phyloP scores from a whole-genome alignment of 805 yeast species.

The Candida nemodendra region DNA sequence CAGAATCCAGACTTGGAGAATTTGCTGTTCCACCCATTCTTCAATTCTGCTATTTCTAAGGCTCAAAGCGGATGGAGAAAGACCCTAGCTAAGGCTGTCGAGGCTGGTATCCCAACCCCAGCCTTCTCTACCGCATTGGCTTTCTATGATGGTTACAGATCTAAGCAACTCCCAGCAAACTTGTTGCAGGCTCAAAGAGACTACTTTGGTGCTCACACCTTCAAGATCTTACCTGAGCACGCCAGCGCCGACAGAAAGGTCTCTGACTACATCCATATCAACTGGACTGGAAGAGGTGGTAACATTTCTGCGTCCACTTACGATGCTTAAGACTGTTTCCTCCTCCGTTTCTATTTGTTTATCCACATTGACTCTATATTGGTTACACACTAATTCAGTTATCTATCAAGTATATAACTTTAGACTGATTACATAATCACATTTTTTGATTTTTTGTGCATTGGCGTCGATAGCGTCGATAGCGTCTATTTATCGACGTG shows the following conservation, averaged over 20 bases:
- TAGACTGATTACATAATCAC: no score
- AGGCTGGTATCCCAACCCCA: slow-evolving; percentile 94
- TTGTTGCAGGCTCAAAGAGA: slow-evolving; percentile 99
- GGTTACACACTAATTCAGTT: no score
- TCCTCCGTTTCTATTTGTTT: slow-evolving; percentile 2
- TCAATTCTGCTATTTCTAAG: slow-evolving; percentile 83
- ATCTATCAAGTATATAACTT: no score
- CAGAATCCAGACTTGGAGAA: slow-evolving; percentile 90
- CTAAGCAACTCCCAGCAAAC: slow-evolving; percentile 94
- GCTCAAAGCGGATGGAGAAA: slow-evolving; percentile 97
- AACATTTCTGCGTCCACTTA: slow-evolving; percentile 93
- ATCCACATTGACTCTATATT: no score
- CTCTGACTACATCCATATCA: slow-evolving; percentile 84
- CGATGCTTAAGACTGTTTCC: slow-evolving; percentile 61
- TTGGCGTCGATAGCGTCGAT: no score
- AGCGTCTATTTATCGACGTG: no score
- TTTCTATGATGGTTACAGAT: slow-evolving; percentile 98
- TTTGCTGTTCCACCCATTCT: slow-evolving; percentile 93
- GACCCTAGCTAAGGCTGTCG: slow-evolving; percentile 72
- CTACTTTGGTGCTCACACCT: slow-evolving; percentile 99
- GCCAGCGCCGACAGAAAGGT: slow-evolving; percentile 76
- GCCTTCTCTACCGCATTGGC: slow-evolving; percentile 96
- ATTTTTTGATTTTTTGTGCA: no score
- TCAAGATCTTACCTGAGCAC: slow-evolving; percentile 86
- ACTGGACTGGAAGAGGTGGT: slow-evolving; percentile 99